These are phyloP conservation scores for Trypanosoma congolense DNA, from an alignment of 208 protist genomes.

Conservation along the genomic window DNA sequence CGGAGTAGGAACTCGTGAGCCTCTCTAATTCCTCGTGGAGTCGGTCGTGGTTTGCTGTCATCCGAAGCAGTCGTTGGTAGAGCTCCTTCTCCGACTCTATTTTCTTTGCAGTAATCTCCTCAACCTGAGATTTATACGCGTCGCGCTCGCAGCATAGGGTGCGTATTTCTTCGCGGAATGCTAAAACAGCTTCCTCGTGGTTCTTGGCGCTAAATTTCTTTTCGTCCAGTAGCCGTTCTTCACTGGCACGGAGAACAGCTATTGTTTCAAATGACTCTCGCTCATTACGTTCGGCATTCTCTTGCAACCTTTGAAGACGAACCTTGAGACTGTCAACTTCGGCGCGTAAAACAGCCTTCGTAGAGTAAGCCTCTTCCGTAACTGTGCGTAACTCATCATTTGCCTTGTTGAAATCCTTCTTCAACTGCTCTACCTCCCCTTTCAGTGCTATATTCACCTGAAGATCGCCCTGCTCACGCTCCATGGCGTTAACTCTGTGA, in stretches of 20 bases:
- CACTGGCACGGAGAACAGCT: conserved; percentile 52
- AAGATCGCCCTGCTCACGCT: conserved; percentile 78
- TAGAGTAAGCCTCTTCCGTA: conserved; percentile 57
- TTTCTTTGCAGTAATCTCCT: conserved; percentile 28
- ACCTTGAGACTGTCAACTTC: conserved; percentile 77
- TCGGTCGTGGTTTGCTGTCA: conserved; percentile 67
- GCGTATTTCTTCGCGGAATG: conserved; percentile 27
- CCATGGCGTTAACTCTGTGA: conserved; percentile 21
- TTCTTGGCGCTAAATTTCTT: conserved; percentile 23
- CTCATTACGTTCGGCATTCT: conserved; percentile 69
- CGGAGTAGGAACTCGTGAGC: conserved; percentile 24
- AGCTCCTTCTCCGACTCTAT: conserved; percentile 42
- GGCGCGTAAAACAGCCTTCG: conserved; percentile 53
- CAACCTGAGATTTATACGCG: conserved; percentile 20
- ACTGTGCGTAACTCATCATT: conserved; percentile 40
- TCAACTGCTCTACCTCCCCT: conserved; percentile 63
- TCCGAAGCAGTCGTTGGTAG: conserved; percentile 74
- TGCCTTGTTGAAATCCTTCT: conserved; percentile 48
- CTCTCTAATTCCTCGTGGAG: conserved; percentile 48
- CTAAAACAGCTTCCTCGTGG: conserved; percentile 21
- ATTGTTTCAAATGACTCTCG: conserved; percentile 72
- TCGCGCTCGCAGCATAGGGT: conserved; percentile 22
- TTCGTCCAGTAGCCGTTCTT: conserved; percentile 36
- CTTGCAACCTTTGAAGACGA: conserved; percentile 71
- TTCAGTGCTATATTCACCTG: conserved; percentile 66